Evolutionary conservation across 306 rosid genomes (phyloP).

Genomic region (Prosopis cineraria): DNA sequence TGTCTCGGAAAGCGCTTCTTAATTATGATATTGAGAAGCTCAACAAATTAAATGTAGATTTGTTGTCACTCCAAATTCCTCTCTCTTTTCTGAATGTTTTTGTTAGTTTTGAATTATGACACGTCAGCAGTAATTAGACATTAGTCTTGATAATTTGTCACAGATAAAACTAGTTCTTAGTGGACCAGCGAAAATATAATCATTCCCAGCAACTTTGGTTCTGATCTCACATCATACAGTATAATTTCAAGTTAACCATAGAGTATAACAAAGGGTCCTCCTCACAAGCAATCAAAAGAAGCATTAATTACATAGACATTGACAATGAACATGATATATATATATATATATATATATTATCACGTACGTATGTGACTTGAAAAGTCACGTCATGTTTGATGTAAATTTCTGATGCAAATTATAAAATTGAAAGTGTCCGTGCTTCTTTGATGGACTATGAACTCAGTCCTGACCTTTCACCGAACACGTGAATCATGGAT

Average conservation of each 20-base stretch:
- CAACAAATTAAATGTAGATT: background rate
- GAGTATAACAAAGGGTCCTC: background rate
- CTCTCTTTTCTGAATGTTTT: background rate
- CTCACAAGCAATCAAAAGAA: background rate
- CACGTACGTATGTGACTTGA: background rate
- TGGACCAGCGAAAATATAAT: background rate
- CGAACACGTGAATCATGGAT: background rate
- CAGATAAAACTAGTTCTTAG: background rate
- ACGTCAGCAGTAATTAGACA: constrained; percentile 9
- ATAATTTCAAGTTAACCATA: background rate
- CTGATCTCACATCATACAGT: constrained; percentile 5
- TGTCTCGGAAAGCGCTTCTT: background rate
- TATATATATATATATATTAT: background rate
- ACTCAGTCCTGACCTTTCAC: background rate
- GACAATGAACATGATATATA: background rate
- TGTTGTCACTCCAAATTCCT: background rate
- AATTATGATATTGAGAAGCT: constrained; percentile 8
- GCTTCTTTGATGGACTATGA: background rate
- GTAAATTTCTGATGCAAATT: background rate
- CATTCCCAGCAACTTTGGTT: background rate
- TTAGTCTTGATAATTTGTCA: background rate
- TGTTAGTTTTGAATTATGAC: background rate
- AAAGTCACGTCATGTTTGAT: background rate
- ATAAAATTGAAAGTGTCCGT: background rate
- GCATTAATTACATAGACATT: background rate